Base-by-base conservation (phyloP, 1,284 basidiomycete genomes). In the Lignosus rhinocerotis region DNA sequence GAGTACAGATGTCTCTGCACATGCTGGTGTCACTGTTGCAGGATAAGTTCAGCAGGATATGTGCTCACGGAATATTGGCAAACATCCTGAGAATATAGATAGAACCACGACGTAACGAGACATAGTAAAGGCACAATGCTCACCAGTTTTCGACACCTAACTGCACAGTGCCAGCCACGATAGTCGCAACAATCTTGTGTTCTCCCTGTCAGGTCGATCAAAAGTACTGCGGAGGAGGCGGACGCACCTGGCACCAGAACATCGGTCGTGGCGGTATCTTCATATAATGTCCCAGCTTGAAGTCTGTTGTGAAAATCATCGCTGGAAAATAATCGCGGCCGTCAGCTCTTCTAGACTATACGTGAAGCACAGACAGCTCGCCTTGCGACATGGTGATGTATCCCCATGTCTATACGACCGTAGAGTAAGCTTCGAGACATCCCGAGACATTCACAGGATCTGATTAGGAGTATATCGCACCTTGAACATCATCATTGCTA, bases 271-370 rank as follows among this genome's bases (percentile, higher is more conserved):
- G 77, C 39, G 80, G 76, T 30, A 88, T 76, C 70, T 89, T 88
- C 86, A 88, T 88, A 73, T 88, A 88, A 62, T 88, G 86, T 3
- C 85, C 86, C 32, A 88, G 79, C 67, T 88, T 88, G 70, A 88
- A 84, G 68, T 90, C 87, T 12, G 81, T 80, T 4, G 86, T 80
- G 70, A 90, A 89, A 21, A 58, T 61, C 65, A 68, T 63, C 16
- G 65, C 66, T 69, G 9, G 6, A 55, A 43, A 9, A 45, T 19
- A 21, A 32, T n/a, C n/a, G 14, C 14, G 25, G 25, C 25, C 25
- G 21, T 60, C 25, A 60, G 44, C 31, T 11, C 1, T 41, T 32
- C 11, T 21, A 25, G n/a, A 7, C n/a, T 17, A 17, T 32, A 25
- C 10, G 9, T 12, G 44, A 10, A 32, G 10, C 7, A 39, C 21